Evolutionary conservation across 192 early-diverging fungal species (phyloP).

Genomic region (Allomyces arbusculus): DNA sequence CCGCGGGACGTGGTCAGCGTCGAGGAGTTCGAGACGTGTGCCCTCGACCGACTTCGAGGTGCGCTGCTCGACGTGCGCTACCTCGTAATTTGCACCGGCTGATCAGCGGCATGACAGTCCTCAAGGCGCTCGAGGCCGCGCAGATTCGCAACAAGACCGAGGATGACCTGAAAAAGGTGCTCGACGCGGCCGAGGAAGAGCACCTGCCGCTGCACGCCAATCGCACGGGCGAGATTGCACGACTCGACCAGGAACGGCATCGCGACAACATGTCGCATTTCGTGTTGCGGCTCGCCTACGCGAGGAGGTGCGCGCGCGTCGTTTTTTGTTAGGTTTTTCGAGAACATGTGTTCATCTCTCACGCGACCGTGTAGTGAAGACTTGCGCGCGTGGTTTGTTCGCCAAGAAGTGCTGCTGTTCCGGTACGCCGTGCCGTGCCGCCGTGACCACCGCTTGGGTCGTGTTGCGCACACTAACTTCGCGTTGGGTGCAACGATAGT

Average conservation of each 20-base stretch:
- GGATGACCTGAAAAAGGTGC: conserved; percentile 28
- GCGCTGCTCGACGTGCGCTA: background rate
- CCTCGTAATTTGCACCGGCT: background rate
- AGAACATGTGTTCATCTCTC: background rate
- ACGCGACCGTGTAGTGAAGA: conserved; percentile 26
- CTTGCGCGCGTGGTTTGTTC: conserved; percentile 51
- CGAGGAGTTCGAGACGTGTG: conserved; percentile 46
- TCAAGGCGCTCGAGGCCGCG: conserved; percentile 64
- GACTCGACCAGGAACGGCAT: conserved; percentile 35
- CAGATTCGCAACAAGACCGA: conserved; percentile 43
- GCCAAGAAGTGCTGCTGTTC: conserved; percentile 47
- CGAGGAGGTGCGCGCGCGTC: conserved; percentile 21
- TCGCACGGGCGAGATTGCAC: conserved; percentile 8
- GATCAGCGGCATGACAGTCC: conserved; percentile 19
- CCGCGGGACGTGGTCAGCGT: conserved; percentile 44
- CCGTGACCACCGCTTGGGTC: background rate
- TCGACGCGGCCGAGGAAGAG: conserved; percentile 25
- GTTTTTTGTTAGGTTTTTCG: background rate
- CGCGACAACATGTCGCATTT: conserved; percentile 71
- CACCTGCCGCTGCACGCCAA: conserved; percentile 37
- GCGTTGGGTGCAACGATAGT: background rate
- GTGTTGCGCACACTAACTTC: conserved; percentile 1
- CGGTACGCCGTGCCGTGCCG: conserved; percentile 7
- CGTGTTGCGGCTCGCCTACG: conserved; percentile 56
- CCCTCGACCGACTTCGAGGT: conserved; percentile 13